Evolutionary conservation across 805 yeast genomes (phyloP), one percentile per base, ranked within the genome.

Genomic region (Myxozyma vanderwaltii): DNA sequence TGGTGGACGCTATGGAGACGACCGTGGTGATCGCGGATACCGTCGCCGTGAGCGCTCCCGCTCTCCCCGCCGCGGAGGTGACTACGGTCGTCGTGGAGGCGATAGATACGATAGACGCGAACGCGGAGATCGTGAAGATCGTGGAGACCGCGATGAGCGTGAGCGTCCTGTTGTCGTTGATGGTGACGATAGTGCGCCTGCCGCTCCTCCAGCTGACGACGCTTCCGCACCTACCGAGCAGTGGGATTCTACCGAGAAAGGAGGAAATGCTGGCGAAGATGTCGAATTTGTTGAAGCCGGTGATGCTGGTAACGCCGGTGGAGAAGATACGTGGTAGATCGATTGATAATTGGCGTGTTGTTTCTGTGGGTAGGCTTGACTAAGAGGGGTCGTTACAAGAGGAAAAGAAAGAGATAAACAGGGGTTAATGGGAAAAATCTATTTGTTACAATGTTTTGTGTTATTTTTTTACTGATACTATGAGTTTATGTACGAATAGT

Each of bases 1-100:
- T 45, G 54, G 69, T 35, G 63, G 59, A 24, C 75, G 67, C 62
- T 21, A 39, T 31, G 26, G 50, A 23, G 51, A 27, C 15, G 58
- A 49, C 45, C 44, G 58, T n/a, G 62, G 56, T 36, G 69, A 65
- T 48, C 63, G 59, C 17, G 53, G 55, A 41, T 41, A 48, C 51
- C 54, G 51, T 10, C 41, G 55, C 24, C 56, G 66, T 15, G 63
- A 61, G 33, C 54, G 65, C 17, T 63, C 65, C 13, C 57, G 61
- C 17, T 51, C 59, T 40, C 65, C 62, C 29, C 54, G 62, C 44
- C 61, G 57, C 31, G 54, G 56, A 19, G 33, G 33, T 10, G 61
- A 58, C 35, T 54, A 50, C 55, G 64, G 67, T 49, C 53, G 64
- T 43, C 68, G 67, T 50, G 63, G 61, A 12, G 56, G 48, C 23